Conservation (phyloP, 2,329 filamentous ascomycete species). For the Curvularia verruculosa region DNA sequence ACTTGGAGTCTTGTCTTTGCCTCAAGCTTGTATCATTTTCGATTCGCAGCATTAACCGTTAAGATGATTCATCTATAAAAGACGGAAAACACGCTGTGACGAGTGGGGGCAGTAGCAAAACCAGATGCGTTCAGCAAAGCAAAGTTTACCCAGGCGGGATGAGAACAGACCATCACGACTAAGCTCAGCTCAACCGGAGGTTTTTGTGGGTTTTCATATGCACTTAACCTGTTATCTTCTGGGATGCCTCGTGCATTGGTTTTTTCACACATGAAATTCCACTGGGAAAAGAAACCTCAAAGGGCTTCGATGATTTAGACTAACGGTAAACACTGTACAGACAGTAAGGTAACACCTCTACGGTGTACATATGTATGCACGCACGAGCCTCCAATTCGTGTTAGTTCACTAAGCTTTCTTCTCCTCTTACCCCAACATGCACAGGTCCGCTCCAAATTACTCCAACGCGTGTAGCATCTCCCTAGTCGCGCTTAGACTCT, state of each 20-base stretch:
- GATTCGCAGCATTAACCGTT: background rate
- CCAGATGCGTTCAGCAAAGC: background rate
- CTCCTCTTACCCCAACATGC: background rate
- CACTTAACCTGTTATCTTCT: background rate
- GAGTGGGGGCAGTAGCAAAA: background rate
- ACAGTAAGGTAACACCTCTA: background rate
- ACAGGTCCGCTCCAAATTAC: background rate
- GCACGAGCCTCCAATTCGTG: background rate
- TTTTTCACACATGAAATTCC: background rate
- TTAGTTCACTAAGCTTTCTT: background rate
- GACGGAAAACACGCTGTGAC: background rate
- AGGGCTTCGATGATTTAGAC: background rate
- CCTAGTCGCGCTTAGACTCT: constrained; percentile 51
- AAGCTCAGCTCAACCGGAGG: background rate
- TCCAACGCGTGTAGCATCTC: constrained; percentile 53
- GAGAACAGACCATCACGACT: background rate
- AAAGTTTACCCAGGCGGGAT: background rate
- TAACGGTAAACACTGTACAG: background rate
- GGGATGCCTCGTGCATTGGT: background rate
- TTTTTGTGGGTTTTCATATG: background rate
- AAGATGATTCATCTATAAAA: no score
- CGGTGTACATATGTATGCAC: background rate
- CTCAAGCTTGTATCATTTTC: background rate
- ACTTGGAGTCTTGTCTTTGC: background rate
- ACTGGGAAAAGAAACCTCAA: background rate